Evolutionary conservation across 192 early-diverging fungal genomes (phyloP), one percentile per base, ranked within the genome.

Genomic region (Linnemannia schmuckeri): DNA sequence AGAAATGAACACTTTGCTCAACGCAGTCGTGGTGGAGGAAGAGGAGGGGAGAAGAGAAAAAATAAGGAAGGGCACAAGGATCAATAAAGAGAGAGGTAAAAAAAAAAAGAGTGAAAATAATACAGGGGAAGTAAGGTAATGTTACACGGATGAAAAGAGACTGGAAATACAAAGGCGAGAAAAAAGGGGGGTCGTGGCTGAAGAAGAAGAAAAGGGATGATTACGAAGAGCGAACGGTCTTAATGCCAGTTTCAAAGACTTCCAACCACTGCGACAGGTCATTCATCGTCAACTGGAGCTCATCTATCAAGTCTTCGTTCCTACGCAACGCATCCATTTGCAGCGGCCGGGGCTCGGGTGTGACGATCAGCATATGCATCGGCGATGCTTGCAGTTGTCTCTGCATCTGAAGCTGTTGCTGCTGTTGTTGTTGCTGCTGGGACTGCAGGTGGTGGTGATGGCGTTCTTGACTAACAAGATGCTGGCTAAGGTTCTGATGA

Each of bases 221-320:
- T 78, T 66, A 78, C 8, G 72, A 76, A 30, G 83, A 22, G 24
- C 78, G 74, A 57, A 87, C 80, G 40, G 47, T 78, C 76, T 78
- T 86, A 55, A 90, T 88, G 12, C 90, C 88, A 20, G 86, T 84
- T 15, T 90, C 90, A 72, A 90, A 85, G n/a, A 90, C 79, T 46
- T 84, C 85, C 46, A 90, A 70, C 90, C 90, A 90, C 68, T 83
- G 85, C 10, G 84, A 79, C 6, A 90, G 76, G 52, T 90, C 90
- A 27, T 86, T 85, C 8, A 88, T 81, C 15, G 88, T 82, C 63
- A 85, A 52, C 54, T 83, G 72, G 37, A 90, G 81, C 57, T 90
- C 90, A 42, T 89, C 88, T 30, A 79, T 81, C 33, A 90, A 76
- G 52, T 90, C 90, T 15, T 87, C 88, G 55, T 76, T 85, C 40